Evolutionary conservation across 1,139 yeast genomes (phyloP), one percentile per base, ranked within the genome.

Genomic region (Arxiozyma heterogenica): DNA sequence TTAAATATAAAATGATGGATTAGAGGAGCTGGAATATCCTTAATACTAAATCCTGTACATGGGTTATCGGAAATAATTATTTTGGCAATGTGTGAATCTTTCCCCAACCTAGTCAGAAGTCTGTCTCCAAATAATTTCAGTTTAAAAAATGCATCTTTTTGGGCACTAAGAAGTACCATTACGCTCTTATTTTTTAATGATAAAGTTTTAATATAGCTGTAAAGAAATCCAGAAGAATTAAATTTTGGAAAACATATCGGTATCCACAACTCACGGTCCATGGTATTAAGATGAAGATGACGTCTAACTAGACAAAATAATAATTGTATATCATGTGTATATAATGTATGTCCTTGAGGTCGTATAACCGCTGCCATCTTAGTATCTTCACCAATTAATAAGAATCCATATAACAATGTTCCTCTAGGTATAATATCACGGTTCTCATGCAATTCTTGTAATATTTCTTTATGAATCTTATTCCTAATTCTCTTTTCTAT

Each of bases 171-270:
- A 41, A 93, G 72, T 3, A 89, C 82, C 12, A 93, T 71, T 0
- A 85, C 85, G 1, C 86, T 68, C 2, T 68, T 70, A 39, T 68
- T 51, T 18, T 54, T 51, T 38, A 53, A 38, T 6, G 64, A 57
- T 34, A 88, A 72, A 56, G 80, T 81, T 58, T 81, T 82, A 49
- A 90, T 85, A 64, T 86, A 88, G 2, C 89, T 82, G 65, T 93
- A 87, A 9, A 93, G 72, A 63, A 90, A 94, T 17, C 98, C 98
- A 58, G 83, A 82, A 3, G 88, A 74, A 66, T 93, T 93, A 73
- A 93, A 93, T 60, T 86, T 81, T 0, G 98, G 96, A 69, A 93
- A 76, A 67, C 98, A 93, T 1, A 93, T 75, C 0, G 98, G 98
- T 17, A 89, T 80, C 98, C 98, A 93, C 57, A 89, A 80, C 63